A percentile compares a stretch with the other conserved stretches of the same genome.
These are phyloP conservation scores for Blepharisma undulans DNA, from an alignment of 169 alveolate genomes.

Conservation along the genomic window DNA sequence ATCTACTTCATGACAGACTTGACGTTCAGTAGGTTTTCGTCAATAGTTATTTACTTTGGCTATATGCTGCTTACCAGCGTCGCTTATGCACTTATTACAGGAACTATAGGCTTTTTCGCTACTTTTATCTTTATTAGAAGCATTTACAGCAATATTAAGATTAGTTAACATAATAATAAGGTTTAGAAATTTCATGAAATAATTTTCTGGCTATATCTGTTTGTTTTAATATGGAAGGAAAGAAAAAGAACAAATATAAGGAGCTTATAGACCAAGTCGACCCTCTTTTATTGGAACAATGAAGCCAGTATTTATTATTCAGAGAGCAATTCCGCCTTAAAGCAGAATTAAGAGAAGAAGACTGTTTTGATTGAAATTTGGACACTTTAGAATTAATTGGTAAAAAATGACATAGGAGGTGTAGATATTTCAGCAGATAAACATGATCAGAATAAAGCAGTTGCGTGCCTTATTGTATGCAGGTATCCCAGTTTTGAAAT, in stretches of 20 bases:
- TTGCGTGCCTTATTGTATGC: conserved; percentile 68
- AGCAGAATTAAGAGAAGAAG: neutral
- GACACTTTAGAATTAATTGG: neutral
- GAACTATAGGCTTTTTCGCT: conserved; percentile 78
- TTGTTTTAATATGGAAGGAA: neutral
- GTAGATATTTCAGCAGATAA: conserved; percentile 79
- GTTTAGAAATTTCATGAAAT: neutral
- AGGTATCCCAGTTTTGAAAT: conserved; percentile 68
- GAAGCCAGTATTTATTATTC: neutral
- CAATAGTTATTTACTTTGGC: conserved; percentile 80
- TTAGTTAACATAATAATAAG: conserved; percentile 47
- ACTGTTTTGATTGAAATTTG: neutral
- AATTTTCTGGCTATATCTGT: neutral
- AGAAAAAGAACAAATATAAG: neutral
- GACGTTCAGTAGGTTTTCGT: conserved; percentile 70
- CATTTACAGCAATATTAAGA: conserved; percentile 77
- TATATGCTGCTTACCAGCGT: conserved; percentile 73
- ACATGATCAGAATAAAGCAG: conserved; percentile 65
- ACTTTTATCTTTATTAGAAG: conserved; percentile 76
- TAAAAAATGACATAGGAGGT: conserved; percentile 67
- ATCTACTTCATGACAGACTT: conserved; percentile 62
- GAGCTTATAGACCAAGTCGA: neutral
- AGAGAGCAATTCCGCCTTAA: neutral
- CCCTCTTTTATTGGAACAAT: neutral
- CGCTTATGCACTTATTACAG: conserved; percentile 81